Base-by-base conservation (phyloP, 345 rosid species). In the Abelmoschus esculentus region DNA sequence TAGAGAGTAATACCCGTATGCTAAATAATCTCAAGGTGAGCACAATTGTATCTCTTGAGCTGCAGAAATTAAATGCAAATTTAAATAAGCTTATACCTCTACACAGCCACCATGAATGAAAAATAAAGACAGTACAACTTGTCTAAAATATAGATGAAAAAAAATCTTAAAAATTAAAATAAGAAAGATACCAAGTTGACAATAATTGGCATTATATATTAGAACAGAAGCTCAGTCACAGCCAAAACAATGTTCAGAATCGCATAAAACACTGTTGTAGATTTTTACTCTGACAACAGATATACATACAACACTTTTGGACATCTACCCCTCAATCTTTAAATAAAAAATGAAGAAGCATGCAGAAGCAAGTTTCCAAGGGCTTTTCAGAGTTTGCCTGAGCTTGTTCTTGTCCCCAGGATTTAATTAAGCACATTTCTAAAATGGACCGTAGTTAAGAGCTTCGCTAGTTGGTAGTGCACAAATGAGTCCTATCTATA, bases 31-130 rank as follows among this genome's bases (percentile, higher is more conserved):
- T 90, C 77, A 90, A 75, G 69, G 86, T 89, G 66, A 89, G 89
- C 49, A 90, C 97, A 75, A 93, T 89, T 40, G 90, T 77, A 70
- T 93, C 98, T 73, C 98, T 86, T 56, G 87, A 76, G 80, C 98
- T 93, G 98, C 89, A 79, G 69, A 73, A 69, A 53, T 38, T 22
- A 80, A 70, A 18, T n/a, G 53, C 40, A 59, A 72, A 53, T 31
- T 49, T 66, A 29, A 66, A 66, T 34, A 29, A 66, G n/a, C 9
- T 18, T 47, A 66, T 13, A 38, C 40, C 56, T 29, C 13, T 15
- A 18, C 44, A 40, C 44, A 8, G 44, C 44, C 44, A 40, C 44
- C 44, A 40, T 40, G 44, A 40, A 40, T 40, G 44, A 40, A 40
- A 36, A 40, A 40, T 40, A 8, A 40, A 40, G 10, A 14, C 6